Conservation (phyloP, 768 basidiomycete species). For the Pulveroboletus sp. region DNA sequence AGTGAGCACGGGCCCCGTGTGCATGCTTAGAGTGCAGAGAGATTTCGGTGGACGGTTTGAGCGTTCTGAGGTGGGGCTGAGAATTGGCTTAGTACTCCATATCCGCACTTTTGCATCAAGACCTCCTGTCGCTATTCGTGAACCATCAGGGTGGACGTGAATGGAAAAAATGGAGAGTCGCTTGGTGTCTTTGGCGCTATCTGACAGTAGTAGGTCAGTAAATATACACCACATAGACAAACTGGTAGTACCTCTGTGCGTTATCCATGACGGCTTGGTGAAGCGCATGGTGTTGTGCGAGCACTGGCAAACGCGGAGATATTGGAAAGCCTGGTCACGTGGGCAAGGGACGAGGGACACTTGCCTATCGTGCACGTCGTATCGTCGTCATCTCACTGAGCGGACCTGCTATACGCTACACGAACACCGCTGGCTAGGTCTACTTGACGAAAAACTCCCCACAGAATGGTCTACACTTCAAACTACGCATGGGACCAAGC, state of each 20-base stretch:
- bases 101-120: conserved; percentile 94
- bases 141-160: conserved; percentile 93
- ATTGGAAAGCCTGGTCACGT: too few species aligned
- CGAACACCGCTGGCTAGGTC: too few species aligned
- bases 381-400: too few species aligned
- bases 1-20: conserved; percentile 87
- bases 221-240: background rate
- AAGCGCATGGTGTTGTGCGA: conserved; percentile 57
- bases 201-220: conserved; percentile 17
- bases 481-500: too few species aligned
- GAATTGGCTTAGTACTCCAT: conserved; percentile 94
- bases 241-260: conserved; percentile 54
- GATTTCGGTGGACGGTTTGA: conserved; percentile 77
- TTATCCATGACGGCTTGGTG: conserved; percentile 86
- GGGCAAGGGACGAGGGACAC: too few species aligned
- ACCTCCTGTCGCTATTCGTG: conserved; percentile 94
- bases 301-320: background rate
- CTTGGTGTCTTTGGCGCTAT: conserved; percentile 51
- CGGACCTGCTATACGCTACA: too few species aligned
- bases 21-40: conserved; percentile 87
- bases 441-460: too few species aligned
- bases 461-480: too few species aligned
- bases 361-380: too few species aligned
- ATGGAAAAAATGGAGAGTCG: conserved; percentile 86
- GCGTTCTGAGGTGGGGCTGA: conserved; percentile 64